A percentile compares a stretch with the other conserved stretches of the same genome.
Evolutionary conservation across 164 flowering plant species (phyloP).

Genomic region (Houttuynia cordata): DNA sequence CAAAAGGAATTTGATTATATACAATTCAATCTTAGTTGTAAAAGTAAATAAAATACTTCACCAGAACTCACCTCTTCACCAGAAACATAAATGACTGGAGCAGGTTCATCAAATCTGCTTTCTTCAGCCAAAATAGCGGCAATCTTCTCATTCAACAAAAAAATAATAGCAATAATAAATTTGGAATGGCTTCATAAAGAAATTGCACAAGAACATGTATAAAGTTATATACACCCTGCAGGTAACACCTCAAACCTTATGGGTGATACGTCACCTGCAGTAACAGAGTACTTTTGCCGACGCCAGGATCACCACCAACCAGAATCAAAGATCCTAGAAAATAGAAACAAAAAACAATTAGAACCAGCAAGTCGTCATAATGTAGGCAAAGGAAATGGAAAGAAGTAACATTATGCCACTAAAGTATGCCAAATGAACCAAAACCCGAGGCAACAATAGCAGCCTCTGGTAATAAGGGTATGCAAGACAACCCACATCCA

Average conservation of each 20-base stretch:
- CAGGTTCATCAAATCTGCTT: conserved; percentile 8
- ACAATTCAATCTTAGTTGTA: too few relatives aligned
- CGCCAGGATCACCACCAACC: conserved; percentile 99
- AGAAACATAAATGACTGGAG: conserved; percentile 83
- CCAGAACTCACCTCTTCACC: conserved; percentile 80
- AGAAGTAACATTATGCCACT: too few relatives aligned
- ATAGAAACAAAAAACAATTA: neutral
- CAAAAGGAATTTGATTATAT: too few relatives aligned
- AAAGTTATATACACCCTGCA: too few relatives aligned
- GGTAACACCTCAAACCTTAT: neutral
- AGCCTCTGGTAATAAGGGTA: too few relatives aligned
- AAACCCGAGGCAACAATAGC: too few relatives aligned
- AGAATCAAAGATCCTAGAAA: conserved; percentile 70
- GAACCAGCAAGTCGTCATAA: too few relatives aligned
- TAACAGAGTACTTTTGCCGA: conserved; percentile 89
- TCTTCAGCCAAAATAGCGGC: conserved; percentile 82
- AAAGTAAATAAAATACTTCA: neutral
- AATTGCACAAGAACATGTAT: too few relatives aligned
- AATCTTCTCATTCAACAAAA: conserved; percentile 30
- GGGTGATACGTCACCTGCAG: conserved; percentile 54
- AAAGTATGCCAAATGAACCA: too few relatives aligned
- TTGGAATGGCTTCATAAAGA: too few relatives aligned
- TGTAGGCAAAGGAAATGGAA: too few relatives aligned
- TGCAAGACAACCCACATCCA: too few relatives aligned
- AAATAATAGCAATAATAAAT: neutral